Evolutionary conservation across 495 filamentous ascomycete genomes (phyloP).

Genomic region (Sphaerosporella brunnea): DNA sequence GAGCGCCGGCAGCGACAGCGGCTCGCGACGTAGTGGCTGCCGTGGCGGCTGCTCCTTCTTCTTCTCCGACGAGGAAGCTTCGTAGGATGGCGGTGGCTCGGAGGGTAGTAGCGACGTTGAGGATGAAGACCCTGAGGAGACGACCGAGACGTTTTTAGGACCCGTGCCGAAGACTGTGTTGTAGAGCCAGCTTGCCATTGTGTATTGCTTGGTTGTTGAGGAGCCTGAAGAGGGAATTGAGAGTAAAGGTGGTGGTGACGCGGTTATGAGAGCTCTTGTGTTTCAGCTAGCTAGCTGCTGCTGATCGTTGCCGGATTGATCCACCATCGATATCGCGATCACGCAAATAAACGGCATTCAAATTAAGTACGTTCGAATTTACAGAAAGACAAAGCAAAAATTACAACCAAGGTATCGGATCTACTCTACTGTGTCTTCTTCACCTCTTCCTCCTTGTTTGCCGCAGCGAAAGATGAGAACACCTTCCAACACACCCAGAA

Average conservation of each 20-base stretch:
- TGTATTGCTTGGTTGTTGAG: not conserved
- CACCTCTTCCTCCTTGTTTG: not conserved
- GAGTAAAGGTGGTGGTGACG: not conserved
- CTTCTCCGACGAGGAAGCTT: slow-evolving; percentile 9
- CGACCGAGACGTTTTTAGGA: slow-evolving; percentile 13
- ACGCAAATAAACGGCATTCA: no score
- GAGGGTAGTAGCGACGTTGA: slow-evolving; percentile 18
- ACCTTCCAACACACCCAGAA: slow-evolving; percentile 58
- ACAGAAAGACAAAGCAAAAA: no score
- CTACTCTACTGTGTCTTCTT: slow-evolving; percentile 5
- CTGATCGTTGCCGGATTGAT: no score
- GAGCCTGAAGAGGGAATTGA: no score
- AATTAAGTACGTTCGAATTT: no score
- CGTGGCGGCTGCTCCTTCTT: not conserved
- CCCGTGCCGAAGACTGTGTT: slow-evolving; percentile 15
- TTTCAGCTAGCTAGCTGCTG: no score
- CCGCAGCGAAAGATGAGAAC: slow-evolving; percentile 13
- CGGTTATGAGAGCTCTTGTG: no score
- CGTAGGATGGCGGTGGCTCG: slow-evolving; percentile 17
- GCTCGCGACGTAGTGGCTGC: slow-evolving; percentile 32
- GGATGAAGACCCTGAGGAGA: slow-evolving; percentile 12
- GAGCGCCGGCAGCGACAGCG: slow-evolving; percentile 63
- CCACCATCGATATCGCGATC: no score
- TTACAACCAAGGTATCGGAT: no score
- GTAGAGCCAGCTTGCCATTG: slow-evolving; percentile 17